Evolutionary conservation across 1,284 basidiomycete genomes (phyloP).

Genomic region (Ceratobasidium theobromae): DNA sequence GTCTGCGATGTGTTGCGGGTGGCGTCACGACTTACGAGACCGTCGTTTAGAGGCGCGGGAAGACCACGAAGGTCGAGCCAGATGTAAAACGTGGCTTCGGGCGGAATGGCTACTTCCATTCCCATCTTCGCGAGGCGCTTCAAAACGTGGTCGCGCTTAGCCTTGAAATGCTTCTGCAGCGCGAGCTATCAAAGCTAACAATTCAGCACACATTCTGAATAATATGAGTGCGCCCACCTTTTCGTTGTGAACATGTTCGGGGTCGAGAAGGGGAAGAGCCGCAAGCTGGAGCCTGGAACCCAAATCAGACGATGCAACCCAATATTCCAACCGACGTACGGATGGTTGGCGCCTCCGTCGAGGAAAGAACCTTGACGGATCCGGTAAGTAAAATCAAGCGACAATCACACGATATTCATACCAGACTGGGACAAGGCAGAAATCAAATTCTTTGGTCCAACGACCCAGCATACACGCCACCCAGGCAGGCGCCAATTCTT

Average conservation of each 20-base stretch:
- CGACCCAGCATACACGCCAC: conserved; percentile 93
- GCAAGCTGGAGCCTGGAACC: conserved; percentile 73
- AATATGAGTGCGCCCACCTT: conserved; percentile 49
- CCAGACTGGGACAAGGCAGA: conserved; percentile 84
- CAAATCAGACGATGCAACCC: conserved; percentile 5
- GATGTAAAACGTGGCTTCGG: conserved; percentile 82
- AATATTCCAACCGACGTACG: conserved; percentile 51
- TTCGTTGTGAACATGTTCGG: conserved; percentile 66
- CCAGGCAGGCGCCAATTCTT: conserved; percentile 94
- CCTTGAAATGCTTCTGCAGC: conserved; percentile 85
- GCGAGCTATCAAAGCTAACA: conserved; percentile 53
- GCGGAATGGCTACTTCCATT: conserved; percentile 73
- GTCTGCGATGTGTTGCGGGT: neutral
- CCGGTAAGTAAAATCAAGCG: neutral
- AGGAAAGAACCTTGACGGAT: conserved; percentile 67
- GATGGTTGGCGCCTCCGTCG: conserved; percentile 86
- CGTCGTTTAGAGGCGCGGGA: conserved; percentile 81
- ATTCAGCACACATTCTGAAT: conserved; percentile 1
- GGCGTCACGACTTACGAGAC: conserved; percentile 57
- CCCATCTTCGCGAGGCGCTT: conserved; percentile 75
- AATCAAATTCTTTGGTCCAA: conserved; percentile 89
- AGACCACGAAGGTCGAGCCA: conserved; percentile 84
- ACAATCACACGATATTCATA: conserved; percentile 39
- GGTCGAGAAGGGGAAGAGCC: conserved; percentile 78
- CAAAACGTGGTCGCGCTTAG: conserved; percentile 88